phyloP scores from a whole-genome alignment of 2,329 filamentous ascomycete species.

The Truncatella angustata region DNA sequence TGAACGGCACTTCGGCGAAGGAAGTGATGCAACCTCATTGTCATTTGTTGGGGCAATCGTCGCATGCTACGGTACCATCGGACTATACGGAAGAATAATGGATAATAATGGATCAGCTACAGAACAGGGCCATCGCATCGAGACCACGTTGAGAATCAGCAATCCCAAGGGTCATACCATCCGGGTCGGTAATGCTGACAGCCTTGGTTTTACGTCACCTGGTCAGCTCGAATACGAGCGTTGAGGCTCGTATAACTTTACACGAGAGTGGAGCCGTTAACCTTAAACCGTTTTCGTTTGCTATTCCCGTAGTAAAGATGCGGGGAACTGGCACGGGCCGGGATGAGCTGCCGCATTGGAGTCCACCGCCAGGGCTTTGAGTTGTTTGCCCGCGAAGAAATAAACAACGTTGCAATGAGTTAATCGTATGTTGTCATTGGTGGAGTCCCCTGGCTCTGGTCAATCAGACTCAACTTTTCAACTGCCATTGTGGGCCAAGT shows the following conservation, averaged over 20 bases:
- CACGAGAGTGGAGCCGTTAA: background rate
- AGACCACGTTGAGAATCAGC: background rate
- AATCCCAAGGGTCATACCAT: background rate
- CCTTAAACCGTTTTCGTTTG: background rate
- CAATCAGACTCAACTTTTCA: no score
- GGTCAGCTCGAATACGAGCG: conserved; percentile 1
- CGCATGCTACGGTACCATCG: background rate
- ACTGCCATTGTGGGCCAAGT: no score
- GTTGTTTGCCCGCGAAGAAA: background rate
- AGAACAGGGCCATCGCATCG: background rate
- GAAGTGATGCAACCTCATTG: background rate
- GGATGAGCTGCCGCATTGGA: background rate
- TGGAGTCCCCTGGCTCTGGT: no score
- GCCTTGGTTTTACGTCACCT: no score
- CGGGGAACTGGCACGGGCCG: background rate
- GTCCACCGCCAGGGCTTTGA: background rate
- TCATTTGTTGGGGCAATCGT: background rate
- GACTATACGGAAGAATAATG: background rate
- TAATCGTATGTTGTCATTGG: no score
- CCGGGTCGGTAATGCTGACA: background rate
- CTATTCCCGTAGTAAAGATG: background rate
- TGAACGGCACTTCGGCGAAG: background rate
- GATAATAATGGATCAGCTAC: background rate
- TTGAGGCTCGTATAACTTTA: conserved; percentile 1
- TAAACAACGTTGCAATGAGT: no score